Evolutionary conservation across 139 green algal genomes (phyloP).

Genomic region (Volvox africanus): DNA sequence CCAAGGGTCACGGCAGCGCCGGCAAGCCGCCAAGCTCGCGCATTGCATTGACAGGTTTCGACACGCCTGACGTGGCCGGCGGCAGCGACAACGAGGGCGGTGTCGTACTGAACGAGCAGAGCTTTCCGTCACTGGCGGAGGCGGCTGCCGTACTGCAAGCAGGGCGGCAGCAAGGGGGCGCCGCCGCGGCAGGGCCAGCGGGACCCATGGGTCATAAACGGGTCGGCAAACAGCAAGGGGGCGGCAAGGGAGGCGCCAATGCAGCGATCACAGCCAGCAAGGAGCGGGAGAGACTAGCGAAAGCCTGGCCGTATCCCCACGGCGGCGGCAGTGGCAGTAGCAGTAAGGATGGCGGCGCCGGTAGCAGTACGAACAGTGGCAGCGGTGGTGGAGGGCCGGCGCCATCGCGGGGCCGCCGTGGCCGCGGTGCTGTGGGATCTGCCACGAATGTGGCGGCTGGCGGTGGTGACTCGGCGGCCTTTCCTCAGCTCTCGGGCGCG

Average conservation of each 20-base stretch:
- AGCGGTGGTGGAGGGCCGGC: neutral
- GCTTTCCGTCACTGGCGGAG: constrained; percentile 37
- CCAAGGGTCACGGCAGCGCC: neutral
- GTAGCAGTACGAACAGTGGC: neutral
- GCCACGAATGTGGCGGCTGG: neutral
- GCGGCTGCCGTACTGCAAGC: constrained; percentile 9
- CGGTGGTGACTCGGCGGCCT: neutral
- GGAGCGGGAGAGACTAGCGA: neutral
- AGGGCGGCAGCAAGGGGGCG: neutral
- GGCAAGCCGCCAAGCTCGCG: neutral
- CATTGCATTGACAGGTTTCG: neutral
- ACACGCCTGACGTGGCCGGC: neutral
- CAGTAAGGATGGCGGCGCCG: neutral
- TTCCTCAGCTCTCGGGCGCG: neutral
- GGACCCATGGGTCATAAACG: neutral
- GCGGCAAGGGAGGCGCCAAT: neutral
- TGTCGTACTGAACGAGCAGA: constrained; percentile 31
- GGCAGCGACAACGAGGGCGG: constrained; percentile 4
- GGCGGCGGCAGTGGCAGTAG: neutral
- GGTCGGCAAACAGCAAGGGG: neutral
- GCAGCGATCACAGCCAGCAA: neutral
- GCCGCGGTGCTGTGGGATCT: neutral
- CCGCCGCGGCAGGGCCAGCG: neutral
- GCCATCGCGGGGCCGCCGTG: neutral
- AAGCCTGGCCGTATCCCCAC: constrained; percentile 18